phyloP scores from a whole-genome alignment of 1,284 basidiomycete genomes.

The Pulchroboletus neoregius region DNA sequence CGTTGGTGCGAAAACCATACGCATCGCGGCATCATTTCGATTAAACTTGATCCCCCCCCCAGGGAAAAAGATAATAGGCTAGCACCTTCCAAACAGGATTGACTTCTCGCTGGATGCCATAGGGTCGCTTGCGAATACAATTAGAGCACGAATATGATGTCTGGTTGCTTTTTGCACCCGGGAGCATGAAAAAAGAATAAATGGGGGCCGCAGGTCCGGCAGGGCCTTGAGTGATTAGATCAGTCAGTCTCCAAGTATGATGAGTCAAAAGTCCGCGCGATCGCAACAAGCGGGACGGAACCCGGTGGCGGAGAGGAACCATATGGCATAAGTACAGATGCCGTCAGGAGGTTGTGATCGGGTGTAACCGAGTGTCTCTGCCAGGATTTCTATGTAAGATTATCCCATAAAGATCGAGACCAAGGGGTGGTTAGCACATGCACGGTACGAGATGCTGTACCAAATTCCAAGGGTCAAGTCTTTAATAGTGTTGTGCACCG shows the following conservation, averaged over 20 bases:
- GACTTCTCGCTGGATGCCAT: slow-evolving; percentile 15
- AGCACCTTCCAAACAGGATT: slow-evolving; percentile 23
- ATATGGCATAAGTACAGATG: slow-evolving; percentile 37
- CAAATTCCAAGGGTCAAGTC: slow-evolving; percentile 23
- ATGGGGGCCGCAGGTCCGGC: slow-evolving; percentile 23
- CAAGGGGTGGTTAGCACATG: slow-evolving; percentile 15
- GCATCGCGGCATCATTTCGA: slow-evolving; percentile 21
- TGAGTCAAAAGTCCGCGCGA: slow-evolving; percentile 28
- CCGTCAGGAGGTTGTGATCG: slow-evolving; percentile 28
- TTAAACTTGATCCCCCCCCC: slow-evolving; percentile 18
- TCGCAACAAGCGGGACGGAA: slow-evolving; percentile 30
- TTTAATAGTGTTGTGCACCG: slow-evolving; percentile 12
- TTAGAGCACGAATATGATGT: slow-evolving; percentile 9
- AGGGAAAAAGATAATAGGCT: slow-evolving; percentile 23
- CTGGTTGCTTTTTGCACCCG: slow-evolving; percentile 14
- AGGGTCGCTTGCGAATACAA: slow-evolving; percentile 11
- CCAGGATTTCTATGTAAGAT: slow-evolving; percentile 13
- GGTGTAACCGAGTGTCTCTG: slow-evolving; percentile 21
- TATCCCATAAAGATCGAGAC: slow-evolving; percentile 20
- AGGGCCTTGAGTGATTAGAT: slow-evolving; percentile 26
- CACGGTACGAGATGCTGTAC: slow-evolving; percentile 20
- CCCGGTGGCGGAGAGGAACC: slow-evolving; percentile 34
- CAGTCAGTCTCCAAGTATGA: slow-evolving; percentile 19
- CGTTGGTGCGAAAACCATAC: slow-evolving; percentile 18
- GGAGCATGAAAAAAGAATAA: slow-evolving; percentile 13